Evolutionary conservation across 108 stramenopile genomes (phyloP).

Genomic region (Skeletonema menzelii): DNA sequence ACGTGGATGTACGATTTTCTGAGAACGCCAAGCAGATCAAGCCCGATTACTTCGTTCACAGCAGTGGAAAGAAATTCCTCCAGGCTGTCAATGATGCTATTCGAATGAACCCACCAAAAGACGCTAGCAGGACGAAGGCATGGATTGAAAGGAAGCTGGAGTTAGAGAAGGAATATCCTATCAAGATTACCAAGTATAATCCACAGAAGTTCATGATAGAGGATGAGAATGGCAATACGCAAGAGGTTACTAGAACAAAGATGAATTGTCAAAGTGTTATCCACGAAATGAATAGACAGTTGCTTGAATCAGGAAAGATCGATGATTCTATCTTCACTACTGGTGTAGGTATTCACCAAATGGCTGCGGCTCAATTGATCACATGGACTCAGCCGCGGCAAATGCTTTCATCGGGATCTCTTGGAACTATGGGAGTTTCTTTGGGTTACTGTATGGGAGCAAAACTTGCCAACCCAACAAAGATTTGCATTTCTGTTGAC

Average conservation of each 20-base stretch:
- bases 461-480: constrained; percentile 84
- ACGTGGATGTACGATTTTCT: constrained; percentile 82
- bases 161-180: constrained; percentile 76
- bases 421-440: constrained; percentile 92
- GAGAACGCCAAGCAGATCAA: constrained; percentile 82
- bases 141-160: constrained; percentile 72
- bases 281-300: constrained; percentile 69
- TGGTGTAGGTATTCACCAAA: constrained; percentile 92
- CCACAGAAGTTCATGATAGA: constrained; percentile 46
- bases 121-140: constrained; percentile 44
- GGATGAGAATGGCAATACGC: constrained; percentile 52
- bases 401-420: constrained; percentile 86
- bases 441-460: constrained; percentile 87
- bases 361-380: constrained; percentile 92
- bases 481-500: constrained; percentile 81
- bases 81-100: constrained; percentile 68
- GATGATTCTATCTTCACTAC: constrained; percentile 84
- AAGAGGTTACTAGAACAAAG: constrained; percentile 47
- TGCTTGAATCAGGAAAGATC: constrained; percentile 73
- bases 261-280: constrained; percentile 84
- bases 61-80: constrained; percentile 80
- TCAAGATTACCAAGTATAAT: constrained; percentile 68
- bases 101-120: constrained; percentile 37
- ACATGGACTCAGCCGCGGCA: constrained; percentile 93
- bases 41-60: constrained; percentile 85